These are phyloP conservation scores for Gossypium davidsonii DNA, from an alignment of 441 rosid species.

Conservation along the genomic window DNA sequence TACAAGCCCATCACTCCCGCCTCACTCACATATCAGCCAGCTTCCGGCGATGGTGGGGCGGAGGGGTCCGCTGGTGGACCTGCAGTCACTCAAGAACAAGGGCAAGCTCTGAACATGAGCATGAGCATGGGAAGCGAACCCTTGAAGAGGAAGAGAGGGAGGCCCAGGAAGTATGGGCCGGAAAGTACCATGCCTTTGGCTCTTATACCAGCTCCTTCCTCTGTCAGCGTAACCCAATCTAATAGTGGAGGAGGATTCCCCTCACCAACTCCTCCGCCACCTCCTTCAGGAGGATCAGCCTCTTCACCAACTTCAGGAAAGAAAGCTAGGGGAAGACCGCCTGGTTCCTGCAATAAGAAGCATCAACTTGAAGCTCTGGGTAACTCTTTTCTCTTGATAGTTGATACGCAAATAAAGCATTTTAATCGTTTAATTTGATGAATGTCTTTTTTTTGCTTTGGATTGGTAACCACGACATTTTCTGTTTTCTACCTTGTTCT, in stretches of 20 bases:
- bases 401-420: neutral
- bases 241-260: constrained; percentile 27
- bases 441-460: neutral
- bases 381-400: constrained; percentile 8
- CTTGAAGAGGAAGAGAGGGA: constrained; percentile 65
- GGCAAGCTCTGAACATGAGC: constrained; percentile 35
- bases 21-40: constrained; percentile 44
- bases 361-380: constrained; percentile 42
- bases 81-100: constrained; percentile 13
- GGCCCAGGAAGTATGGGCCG: constrained; percentile 82
- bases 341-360: constrained; percentile 64
- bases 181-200: constrained; percentile 50
- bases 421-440: neutral
- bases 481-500: neutral
- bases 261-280: constrained; percentile 24
- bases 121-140: constrained; percentile 42
- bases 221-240: constrained; percentile 23
- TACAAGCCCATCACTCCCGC: constrained; percentile 44
- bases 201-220: constrained; percentile 28
- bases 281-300: constrained; percentile 18
- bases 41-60: constrained; percentile 12
- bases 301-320: constrained; percentile 40
- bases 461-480: neutral
- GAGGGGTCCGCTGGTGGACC: constrained; percentile 21
- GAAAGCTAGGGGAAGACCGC: constrained; percentile 73